Conservation (phyloP, 2,329 filamentous ascomycete genomes). For the Verticillium nubilum region DNA sequence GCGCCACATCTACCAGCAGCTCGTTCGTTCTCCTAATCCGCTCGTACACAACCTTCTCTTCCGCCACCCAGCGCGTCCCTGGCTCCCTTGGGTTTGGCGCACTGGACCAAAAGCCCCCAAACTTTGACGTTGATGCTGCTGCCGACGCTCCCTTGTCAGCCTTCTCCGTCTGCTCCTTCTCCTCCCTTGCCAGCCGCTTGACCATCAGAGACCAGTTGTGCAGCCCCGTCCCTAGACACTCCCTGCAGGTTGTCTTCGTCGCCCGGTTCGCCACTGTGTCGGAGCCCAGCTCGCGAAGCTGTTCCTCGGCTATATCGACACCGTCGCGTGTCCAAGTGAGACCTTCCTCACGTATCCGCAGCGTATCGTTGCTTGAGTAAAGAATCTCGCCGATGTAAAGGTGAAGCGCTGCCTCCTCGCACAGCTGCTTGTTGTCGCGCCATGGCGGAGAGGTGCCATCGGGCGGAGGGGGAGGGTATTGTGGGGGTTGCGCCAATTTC, state of each 20-base stretch:
- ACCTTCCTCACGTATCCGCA: constrained; percentile 56
- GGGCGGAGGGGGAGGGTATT: constrained; percentile 65
- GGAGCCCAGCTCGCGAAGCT: constrained; percentile 41
- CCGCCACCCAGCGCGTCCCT: constrained; percentile 47
- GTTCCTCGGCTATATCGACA: constrained; percentile 72
- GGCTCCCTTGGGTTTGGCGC: constrained; percentile 23
- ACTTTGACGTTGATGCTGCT: constrained; percentile 19
- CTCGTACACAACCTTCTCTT: constrained; percentile 49
- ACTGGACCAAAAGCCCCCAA: constrained; percentile 32
- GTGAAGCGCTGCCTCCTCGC: constrained; percentile 81
- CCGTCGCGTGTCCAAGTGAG: constrained; percentile 87
- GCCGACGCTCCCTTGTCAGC: constrained; percentile 12
- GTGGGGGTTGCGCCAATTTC: constrained; percentile 36
- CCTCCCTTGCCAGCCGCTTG: constrained; percentile 50
- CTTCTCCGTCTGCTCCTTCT: constrained; percentile 31
- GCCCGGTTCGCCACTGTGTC: constrained; percentile 1
- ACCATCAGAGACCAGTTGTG: constrained; percentile 84
- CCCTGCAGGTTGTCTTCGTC: constrained; percentile 56
- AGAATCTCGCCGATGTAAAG: constrained; percentile 93
- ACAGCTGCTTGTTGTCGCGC: constrained; percentile 61
- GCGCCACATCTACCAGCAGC: constrained; percentile 42
- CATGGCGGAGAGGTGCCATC: constrained; percentile 64
- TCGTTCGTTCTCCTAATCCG: constrained; percentile 44
- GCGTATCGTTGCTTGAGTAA: constrained; percentile 57
- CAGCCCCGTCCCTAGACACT: constrained; percentile 73